A percentile compares a stretch with the other conserved stretches of the same genome.
Evolutionary conservation across 2,329 filamentous ascomycete species (phyloP).

Genomic region (Lasiodiplodia gonubiensis): DNA sequence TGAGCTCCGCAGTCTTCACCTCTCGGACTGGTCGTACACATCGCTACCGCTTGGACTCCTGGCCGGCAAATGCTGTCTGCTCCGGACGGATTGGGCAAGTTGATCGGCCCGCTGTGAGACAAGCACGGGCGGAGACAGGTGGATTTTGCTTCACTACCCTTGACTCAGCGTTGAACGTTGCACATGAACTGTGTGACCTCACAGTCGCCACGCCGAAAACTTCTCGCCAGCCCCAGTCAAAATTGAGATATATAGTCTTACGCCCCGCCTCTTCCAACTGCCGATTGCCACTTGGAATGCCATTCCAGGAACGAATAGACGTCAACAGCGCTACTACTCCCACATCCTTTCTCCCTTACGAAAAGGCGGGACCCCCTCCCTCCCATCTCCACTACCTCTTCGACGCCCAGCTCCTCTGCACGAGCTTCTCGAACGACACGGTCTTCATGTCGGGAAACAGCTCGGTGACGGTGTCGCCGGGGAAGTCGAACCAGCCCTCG

Average conservation of each 20-base stretch:
- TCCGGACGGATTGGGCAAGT: not conserved
- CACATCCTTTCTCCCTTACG: not conserved
- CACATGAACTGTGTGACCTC: no score
- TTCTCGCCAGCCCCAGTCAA: not conserved
- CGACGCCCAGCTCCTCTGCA: constrained; percentile 1
- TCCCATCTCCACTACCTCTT: not conserved
- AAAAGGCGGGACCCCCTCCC: no score
- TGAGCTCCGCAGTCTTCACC: not conserved
- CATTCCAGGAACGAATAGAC: no score
- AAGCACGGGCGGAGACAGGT: not conserved
- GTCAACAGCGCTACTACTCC: not conserved
- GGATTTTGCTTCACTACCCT: not conserved
- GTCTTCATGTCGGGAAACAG: not conserved
- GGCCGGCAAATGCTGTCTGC: not conserved
- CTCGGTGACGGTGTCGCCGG: not conserved
- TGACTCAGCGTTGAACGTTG: not conserved
- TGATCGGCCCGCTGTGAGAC: not conserved
- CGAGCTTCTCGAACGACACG: not conserved
- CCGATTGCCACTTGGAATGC: not conserved
- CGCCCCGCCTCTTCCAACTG: not conserved
- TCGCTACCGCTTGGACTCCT: not conserved
- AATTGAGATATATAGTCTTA: not conserved
- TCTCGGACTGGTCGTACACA: not conserved
- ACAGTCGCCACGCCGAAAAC: no score
- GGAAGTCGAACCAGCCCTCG: constrained; percentile 13